Base-by-base conservation (phyloP, 2,329 filamentous ascomycete species). In the Botrytis porri region DNA sequence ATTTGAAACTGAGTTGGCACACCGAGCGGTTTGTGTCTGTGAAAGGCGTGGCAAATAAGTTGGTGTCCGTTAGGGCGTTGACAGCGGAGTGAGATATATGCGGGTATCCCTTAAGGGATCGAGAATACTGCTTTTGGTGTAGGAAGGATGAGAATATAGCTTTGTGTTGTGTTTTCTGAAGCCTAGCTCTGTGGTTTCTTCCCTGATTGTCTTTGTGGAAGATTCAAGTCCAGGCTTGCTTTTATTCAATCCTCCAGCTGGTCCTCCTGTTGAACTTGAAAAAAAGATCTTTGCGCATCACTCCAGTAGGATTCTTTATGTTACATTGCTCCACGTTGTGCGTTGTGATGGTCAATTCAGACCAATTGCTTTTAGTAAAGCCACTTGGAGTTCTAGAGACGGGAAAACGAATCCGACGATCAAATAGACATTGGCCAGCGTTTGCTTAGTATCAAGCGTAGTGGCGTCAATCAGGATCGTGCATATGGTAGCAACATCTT, bases 41-140 rank as follows among this genome's bases (percentile, higher is more conserved):
- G 48, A 67, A 43, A 67, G 37, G 32, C 65, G 39, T 67, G 65
- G 48, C n/a, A 57, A 67, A 41, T 67, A 35, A 57, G 65, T 67
- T 39, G 48, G 65, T 41, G 57, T 67, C 48, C 65, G 65, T 39
- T 8, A 57, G 57, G 45, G 65, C 37, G 25, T 57, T 67, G 65
- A 67, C 65, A 67, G 65, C 65, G 9, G 65, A 41, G 65, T 32
- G 18, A 67, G 35, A 67, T 67, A 7, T 25, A 41, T 20, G 48
- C 25, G 54, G 10, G 18, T 22, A 41, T 57, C 25, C 48, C 22
- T 32, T 18, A 41, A 29, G 35, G 48, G 57, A 41, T 57, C 18
- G 18, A 39, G 64, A 35, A 37, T 18, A 67, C 64, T 41, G 18
- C 5, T 67, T 41, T 67, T 7, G 3, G 3, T 57, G 25, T 41